These are phyloP conservation scores for Leccinum longicurvipes DNA, from an alignment of 768 basidiomycete genomes.

Conservation along the genomic window DNA sequence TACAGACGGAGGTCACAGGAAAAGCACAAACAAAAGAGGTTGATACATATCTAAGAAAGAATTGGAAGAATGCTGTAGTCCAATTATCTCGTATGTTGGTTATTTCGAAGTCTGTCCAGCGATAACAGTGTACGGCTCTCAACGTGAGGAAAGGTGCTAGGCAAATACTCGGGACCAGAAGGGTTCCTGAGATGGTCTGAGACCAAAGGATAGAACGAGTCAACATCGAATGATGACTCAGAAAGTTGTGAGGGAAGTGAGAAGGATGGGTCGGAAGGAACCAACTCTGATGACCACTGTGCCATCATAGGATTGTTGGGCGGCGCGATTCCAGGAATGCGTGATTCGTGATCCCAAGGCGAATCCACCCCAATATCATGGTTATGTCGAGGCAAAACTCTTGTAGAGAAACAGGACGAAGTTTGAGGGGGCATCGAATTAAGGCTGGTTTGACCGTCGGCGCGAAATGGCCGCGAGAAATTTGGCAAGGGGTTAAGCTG, in stretches of 20 bases:
- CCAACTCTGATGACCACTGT: slow-evolving; percentile 1
- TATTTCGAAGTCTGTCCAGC: slow-evolving; percentile 1
- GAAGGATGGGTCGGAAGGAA: not conserved
- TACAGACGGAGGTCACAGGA: not conserved
- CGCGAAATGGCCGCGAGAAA: slow-evolving; percentile 1
- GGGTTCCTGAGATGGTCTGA: slow-evolving; percentile 2
- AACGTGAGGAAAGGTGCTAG: not conserved
- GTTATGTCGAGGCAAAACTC: slow-evolving; percentile 1
- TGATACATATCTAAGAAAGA: too few relatives aligned
- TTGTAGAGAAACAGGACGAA: not conserved
- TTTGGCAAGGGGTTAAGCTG: not conserved
- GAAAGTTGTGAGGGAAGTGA: not conserved
- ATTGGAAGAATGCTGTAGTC: not conserved
- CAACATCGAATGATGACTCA: not conserved
- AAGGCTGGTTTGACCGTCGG: slow-evolving; percentile 1
- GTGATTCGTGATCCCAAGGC: slow-evolving; percentile 2
- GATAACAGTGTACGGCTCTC: slow-evolving; percentile 7
- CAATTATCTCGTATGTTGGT: not conserved
- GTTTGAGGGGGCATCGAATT: not conserved
- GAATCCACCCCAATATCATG: slow-evolving; percentile 1
- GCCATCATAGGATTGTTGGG: slow-evolving; percentile 1
- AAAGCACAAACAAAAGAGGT: not conserved
- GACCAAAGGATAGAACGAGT: not conserved
- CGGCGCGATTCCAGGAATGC: not conserved
- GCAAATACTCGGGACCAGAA: not conserved